Evolutionary conservation across 2,329 filamentous ascomycete species (phyloP).

Genomic region (Xylariaceae sp.): DNA sequence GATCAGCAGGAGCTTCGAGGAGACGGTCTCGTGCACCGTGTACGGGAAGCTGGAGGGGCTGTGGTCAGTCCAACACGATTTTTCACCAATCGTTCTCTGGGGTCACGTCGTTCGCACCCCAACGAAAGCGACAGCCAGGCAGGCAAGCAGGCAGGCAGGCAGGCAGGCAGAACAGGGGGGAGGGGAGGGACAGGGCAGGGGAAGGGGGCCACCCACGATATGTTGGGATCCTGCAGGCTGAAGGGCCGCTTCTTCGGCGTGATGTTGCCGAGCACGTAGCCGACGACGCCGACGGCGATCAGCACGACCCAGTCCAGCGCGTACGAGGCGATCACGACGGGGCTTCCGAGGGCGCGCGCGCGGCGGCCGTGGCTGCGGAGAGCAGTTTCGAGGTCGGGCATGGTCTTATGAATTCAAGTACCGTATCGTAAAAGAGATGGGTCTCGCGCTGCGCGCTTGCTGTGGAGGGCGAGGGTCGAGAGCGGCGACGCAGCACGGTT

Average conservation of each 20-base stretch:
- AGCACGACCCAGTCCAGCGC: conserved; percentile 68
- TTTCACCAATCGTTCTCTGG: too few species aligned
- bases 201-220: conserved; percentile 50
- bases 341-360: conserved; percentile 17
- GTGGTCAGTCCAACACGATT: too few species aligned
- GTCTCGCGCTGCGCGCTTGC: too few species aligned
- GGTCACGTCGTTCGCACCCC: too few species aligned
- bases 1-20: conserved; percentile 56
- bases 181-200: conserved; percentile 3
- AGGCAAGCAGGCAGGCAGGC: conserved; percentile 3
- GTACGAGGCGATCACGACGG: conserved; percentile 54
- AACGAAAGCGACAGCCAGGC: too few species aligned
- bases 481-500: too few species aligned
- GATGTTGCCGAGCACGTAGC: conserved; percentile 49
- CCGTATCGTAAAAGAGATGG: too few species aligned
- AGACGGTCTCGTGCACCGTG: conserved; percentile 63
- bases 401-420: too few species aligned
- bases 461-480: too few species aligned
- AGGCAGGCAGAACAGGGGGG: conserved; percentile 3
- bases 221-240: conserved; percentile 63
- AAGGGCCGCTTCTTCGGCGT: conserved; percentile 64
- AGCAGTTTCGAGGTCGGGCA: conserved; percentile 18
- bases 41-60: conserved; percentile 64
- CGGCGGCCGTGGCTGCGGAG: conserved; percentile 9
- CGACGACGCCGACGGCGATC: conserved; percentile 50